A percentile compares a stretch with the other conserved stretches of the same genome.
Conservation (phyloP, 352 stramenopile species). For the Phytophthora fragariaefolia region DNA sequence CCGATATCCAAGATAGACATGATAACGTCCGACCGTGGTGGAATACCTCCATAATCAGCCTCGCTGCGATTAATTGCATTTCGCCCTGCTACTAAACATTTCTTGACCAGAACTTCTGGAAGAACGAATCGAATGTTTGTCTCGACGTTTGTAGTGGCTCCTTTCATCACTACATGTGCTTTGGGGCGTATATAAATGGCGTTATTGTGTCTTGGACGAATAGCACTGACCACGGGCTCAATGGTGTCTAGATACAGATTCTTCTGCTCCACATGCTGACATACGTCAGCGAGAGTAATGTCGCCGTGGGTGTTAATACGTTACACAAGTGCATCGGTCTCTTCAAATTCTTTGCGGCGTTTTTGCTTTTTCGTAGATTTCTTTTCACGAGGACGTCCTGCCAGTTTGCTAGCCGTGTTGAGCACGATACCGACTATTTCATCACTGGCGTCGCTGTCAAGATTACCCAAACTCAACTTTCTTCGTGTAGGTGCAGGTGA, state of each 20-base stretch:
- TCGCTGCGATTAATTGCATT: not conserved
- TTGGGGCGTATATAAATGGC: not conserved
- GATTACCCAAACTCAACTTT: no score
- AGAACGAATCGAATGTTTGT: not conserved
- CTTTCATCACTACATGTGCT: not conserved
- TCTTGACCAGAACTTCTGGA: not conserved
- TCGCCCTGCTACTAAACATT: not conserved
- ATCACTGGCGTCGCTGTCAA: no score
- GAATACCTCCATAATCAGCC: not conserved
- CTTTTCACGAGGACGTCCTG: not conserved
- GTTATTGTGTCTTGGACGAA: not conserved
- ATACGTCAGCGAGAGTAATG: not conserved
- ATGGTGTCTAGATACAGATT: not conserved
- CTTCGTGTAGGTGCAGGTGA: no score
- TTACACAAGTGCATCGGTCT: not conserved
- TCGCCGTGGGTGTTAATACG: not conserved
- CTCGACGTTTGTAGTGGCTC: not conserved
- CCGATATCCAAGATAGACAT: not conserved
- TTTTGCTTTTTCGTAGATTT: not conserved
- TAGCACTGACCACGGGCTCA: constrained; percentile 2
- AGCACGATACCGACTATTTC: no score
- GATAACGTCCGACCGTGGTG: not conserved
- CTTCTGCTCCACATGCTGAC: not conserved
- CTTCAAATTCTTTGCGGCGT: not conserved
- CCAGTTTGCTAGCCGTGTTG: no score